These are phyloP conservation scores for Colletotrichum noveboracense DNA, from an alignment of 2,329 filamentous ascomycete genomes.

Conservation along the genomic window DNA sequence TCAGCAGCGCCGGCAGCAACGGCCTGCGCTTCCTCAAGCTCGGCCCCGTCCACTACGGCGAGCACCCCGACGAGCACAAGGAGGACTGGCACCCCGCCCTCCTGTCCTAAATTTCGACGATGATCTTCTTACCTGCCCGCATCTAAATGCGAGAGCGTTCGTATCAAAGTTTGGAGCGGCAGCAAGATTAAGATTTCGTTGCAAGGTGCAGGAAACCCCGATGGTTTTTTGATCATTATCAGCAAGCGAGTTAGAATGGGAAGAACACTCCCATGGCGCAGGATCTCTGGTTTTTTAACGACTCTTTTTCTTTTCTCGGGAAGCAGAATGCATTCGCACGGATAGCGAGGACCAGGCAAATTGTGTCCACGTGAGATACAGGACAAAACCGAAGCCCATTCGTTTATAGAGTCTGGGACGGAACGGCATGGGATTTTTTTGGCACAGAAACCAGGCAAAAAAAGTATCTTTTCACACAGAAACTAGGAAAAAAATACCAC, in stretches of 20 bases:
- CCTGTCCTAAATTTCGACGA: neutral
- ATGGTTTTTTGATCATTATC: neutral
- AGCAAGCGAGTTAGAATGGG: constrained; percentile 3
- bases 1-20: constrained; percentile 48
- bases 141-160: neutral
- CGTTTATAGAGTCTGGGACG: neutral
- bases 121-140: neutral
- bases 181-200: neutral
- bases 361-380: neutral
- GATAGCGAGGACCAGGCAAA: neutral
- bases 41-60: constrained; percentile 68
- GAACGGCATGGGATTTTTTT: neutral
- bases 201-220: constrained; percentile 3
- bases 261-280: neutral
- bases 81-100: constrained; percentile 28
- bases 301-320: neutral
- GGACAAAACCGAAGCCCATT: neutral
- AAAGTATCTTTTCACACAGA: neutral
- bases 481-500: neutral
- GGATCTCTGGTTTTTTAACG: neutral
- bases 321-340: neutral
- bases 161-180: neutral
- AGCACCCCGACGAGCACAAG: constrained; percentile 61
- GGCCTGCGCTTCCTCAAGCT: constrained; percentile 65
- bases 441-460: neutral